Evolutionary conservation across 305 asterid species (phyloP), one percentile per base, ranked within the genome.

Genomic region (Petunia hybrid): DNA sequence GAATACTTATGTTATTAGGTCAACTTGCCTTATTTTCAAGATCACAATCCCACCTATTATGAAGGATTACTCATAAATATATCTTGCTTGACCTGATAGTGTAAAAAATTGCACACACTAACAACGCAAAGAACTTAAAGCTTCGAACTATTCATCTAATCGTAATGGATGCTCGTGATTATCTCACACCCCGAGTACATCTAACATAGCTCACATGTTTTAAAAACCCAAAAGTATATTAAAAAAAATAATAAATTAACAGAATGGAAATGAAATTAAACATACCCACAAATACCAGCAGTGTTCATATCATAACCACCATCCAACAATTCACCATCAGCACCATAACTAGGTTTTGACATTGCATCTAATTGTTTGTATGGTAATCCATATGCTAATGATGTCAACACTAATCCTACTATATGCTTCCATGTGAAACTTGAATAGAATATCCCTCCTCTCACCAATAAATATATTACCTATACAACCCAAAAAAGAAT

Each of bases 231-330:
- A 12, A 5, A n/a, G 35, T 0, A 2, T 0, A 6, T 0, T 7
- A 5, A 71, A 62, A 10, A 56, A 22, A 73, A 55, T 7, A 40
- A 51, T 12, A 38, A 9, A 12, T 22, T 22, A 40, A 73, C 5
- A 42, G 9, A 39, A 2, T 9, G 13, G 6, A 65, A 42, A 1
- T 10, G 51, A 83, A 80, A 77, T 73, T 69, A 43, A 57, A 71
- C 22, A 45, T 14, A 95, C 99, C 98, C 98, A 83, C 98, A 94
- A 85, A 94, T 90, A 60, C 99, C 98, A 82, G 93, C 94, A 36
- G 95, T 94, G 66, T 89, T 91, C 98, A 96, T 92, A 83, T 96
- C 99, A 79, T 91, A 96, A 2, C 99, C 99, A 31, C 99, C 99
- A 82, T 96, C 98, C 6, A 96, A 87, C 67, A 96, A 93, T 79